Evolutionary conservation across 495 filamentous ascomycete species (phyloP).

Genomic region (Penicillium egyptiacum): DNA sequence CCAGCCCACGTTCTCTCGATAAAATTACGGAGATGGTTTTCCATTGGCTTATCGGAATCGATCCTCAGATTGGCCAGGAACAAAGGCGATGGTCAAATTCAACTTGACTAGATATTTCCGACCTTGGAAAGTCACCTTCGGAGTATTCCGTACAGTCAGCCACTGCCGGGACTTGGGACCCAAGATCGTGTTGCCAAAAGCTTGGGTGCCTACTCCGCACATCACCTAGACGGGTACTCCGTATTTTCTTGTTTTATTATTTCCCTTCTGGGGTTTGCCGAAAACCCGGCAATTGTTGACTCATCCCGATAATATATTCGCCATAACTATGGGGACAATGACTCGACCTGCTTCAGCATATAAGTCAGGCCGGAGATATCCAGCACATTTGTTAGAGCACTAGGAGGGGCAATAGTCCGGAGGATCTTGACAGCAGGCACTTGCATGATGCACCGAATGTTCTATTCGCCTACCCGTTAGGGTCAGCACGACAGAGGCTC

Average conservation of each 20-base stretch:
- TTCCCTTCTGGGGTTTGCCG: background rate
- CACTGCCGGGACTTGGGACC: background rate
- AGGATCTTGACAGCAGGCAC: background rate
- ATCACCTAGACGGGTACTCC: background rate
- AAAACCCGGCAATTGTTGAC: background rate
- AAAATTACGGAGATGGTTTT: background rate
- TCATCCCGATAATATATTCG: background rate
- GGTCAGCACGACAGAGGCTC: slow-evolving; percentile 4
- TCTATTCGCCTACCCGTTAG: background rate
- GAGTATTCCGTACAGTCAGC: background rate
- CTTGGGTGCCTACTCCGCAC: slow-evolving; percentile 7
- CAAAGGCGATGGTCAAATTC: background rate
- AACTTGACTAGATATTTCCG: background rate
- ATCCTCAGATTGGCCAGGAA: background rate
- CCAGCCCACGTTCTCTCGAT: background rate
- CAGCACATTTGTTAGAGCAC: background rate
- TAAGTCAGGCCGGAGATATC: background rate
- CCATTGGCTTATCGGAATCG: slow-evolving; percentile 3
- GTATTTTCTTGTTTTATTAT: background rate
- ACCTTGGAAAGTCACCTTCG: background rate
- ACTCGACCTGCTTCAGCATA: background rate
- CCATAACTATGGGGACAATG: background rate
- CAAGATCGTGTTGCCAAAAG: slow-evolving; percentile 6
- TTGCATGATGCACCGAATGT: background rate
- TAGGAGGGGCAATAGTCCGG: background rate